Evolutionary conservation across 164 flowering plant genomes (phyloP), one percentile per base, ranked within the genome.

Genomic region (Sedum album): DNA sequence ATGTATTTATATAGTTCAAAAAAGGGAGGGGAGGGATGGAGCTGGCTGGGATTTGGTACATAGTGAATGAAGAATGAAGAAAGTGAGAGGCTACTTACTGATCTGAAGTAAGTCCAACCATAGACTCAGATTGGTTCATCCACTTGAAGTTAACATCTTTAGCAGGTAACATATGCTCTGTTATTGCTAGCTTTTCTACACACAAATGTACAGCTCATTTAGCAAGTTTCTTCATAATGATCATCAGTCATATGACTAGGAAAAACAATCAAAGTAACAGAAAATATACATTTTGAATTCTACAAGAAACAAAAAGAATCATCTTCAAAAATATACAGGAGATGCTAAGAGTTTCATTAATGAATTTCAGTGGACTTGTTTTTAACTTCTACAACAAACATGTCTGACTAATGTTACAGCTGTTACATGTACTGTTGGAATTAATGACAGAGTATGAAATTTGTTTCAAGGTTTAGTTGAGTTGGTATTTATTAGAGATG

Each of bases 31-130:
- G n/a, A 49, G 25, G 25, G 57, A 35, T 35, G 5, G 38, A 49
- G 57, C 26, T 49, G 57, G 25, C 57, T 42, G 5, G 57, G 26
- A 49, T 49, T 49, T 21, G 57, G 26, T 49, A 49, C 25, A 21
- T 25, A 49, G 57, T 49, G 5, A 49, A n/a, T 21, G 25, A 49
- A 21, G 57, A 49, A n/a, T 21, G 25, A 49, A 21, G 57, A 49
- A 49, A 49, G 13, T n/a, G 57, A 49, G 23, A 49, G 57, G 57
- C 57, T 49, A 49, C 57, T 49, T n/a, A 49, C 57, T 49, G 57
- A 49, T 3, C 57, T 49, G 57, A 49, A 44, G 18, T 44, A 11
- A 44, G 48, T 41, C 57, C 57, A 49, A 49, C 23, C 25, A 49
- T 21, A 20, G 25, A 21, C 25, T 49, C 6, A 49, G 13, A 20